These are phyloP conservation scores for Rhodamnia rubescens DNA, from an alignment of 345 rosid species.

Conservation along the genomic window DNA sequence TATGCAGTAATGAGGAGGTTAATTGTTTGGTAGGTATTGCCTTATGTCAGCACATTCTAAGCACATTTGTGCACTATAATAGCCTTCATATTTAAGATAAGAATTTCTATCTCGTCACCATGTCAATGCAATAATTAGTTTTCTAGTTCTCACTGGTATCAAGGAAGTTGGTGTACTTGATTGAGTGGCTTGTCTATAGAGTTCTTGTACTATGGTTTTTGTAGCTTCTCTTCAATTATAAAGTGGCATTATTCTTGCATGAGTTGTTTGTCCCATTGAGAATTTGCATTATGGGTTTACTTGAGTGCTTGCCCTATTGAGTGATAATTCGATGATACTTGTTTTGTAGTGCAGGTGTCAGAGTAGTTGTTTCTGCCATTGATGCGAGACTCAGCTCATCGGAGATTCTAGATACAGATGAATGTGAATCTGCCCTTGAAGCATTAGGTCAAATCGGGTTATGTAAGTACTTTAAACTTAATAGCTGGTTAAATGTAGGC, in stretches of 20 bases:
- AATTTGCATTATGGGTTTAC: background rate
- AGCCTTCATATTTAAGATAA: background rate
- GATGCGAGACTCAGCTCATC: slow-evolving; percentile 38
- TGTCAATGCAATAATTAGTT: background rate
- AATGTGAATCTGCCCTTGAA: slow-evolving; percentile 72
- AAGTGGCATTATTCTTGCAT: background rate
- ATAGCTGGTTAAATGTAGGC: background rate
- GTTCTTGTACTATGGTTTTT: background rate
- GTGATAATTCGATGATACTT: background rate
- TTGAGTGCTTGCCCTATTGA: background rate
- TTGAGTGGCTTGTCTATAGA: background rate
- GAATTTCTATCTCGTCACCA: background rate
- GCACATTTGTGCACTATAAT: background rate
- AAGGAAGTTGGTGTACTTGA: background rate
- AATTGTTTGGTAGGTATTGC: background rate
- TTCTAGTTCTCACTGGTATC: background rate
- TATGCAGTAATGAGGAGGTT: background rate
- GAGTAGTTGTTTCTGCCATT: slow-evolving; percentile 54
- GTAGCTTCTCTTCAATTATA: background rate
- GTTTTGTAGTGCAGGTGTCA: slow-evolving; percentile 35
- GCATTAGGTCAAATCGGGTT: slow-evolving; percentile 83
- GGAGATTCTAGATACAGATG: slow-evolving; percentile 41
- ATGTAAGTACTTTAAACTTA: slow-evolving; percentile 32
- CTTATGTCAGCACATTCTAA: background rate
- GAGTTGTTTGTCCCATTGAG: background rate